Base-by-base conservation (phyloP, 345 rosid genomes). In the Euphorbia lathyris region DNA sequence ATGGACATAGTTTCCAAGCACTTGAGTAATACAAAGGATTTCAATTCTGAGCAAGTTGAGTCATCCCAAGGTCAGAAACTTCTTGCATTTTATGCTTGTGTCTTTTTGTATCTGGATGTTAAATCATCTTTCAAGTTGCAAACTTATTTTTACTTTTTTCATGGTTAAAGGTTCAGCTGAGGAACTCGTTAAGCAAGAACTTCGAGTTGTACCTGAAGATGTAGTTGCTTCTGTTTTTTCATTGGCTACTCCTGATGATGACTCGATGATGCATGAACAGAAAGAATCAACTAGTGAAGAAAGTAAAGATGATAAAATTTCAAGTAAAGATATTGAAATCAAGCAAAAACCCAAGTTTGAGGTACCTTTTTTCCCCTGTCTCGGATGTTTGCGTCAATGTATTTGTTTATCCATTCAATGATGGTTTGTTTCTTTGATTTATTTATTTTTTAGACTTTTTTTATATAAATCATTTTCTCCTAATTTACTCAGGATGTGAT, bases 191-290 rank as follows among this genome's bases (percentile, higher is more conserved):
- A 87, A 81, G 78, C 84, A 81, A 79, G 92, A 90, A 73, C 89
- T 87, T 71, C 82, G 79, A 66, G 85, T 84, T 76, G 88, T 86
- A 47, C 90, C 96, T 61, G 92, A 87, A 76, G 90, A 85, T 66
- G 89, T 87, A 65, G 90, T 84, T 79, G 82, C 88, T 53, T 80
- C 89, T 65, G 85, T 84, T 68, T 81, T 87, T 60, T 80, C 78
- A 72, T 72, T 83, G 23, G 55, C 59, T 69, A 66, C 70, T 69
- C 78, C 85, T 47, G 69, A 63, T 78, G 62, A 77, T 58, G 84
- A 80, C 38, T 67, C 70, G 48, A 27, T 76, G 20, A 63, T 26
- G 14, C 55, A 65, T 47, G 74, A 76, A 67, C 70, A 25, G 56
- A 69, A 74, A 52, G 78, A 81, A 42, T 61, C 79, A 60, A 43